Evolutionary conservation across 805 yeast species (phyloP), one percentile per base, ranked within the genome.

Genomic region (Zygoascus ofunaensis): DNA sequence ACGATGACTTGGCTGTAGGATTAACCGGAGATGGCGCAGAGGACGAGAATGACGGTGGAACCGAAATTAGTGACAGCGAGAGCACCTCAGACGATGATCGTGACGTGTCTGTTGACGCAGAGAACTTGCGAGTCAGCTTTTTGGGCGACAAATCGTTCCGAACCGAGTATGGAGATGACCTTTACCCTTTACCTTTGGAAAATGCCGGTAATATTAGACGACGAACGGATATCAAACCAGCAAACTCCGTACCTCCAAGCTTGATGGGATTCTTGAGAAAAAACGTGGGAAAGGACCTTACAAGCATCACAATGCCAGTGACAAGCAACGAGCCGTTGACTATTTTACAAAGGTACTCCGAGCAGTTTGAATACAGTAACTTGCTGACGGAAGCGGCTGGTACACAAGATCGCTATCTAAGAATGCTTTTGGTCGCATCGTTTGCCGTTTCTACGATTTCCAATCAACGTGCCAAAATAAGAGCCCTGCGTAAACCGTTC

Each of bases 301-400:
- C 63, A 12, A 72, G 87, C 1, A 74, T 89, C 37, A 80, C 95
- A 0, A 87, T 90, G 89, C 98, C 98, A 1, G 95, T 92, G 5
- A 80, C 92, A 1, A 75, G 87, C 44, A 92, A 92, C 64, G 98
- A 92, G 62, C 98, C 98, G 0, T 59, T 90, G 19, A 77, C 94
- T 0, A 77, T 84, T 23, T 68, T 90, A 45, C 95, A 92, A 60
- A 75, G 79, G 49, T 76, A 80, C 53, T 71, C 92, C 0, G 98
- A 92, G 61, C 62, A 78, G 38, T 71, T 84, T 57, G 98, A 92
- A 61, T 86, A 86, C 60, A 62, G 84, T 28, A 66, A 74, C 37
- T 57, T 92, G 34, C 65, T 92, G 37, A 78, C 79, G 49, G 71
- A 74, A 34, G 85, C 94, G 0, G 60, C 75, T n/a, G 65, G 70